A percentile compares a stretch with the other conserved stretches of the same genome.
Evolutionary conservation across 352 stramenopile genomes (phyloP).

Genomic region (Pythium rhizo-oryzae): DNA sequence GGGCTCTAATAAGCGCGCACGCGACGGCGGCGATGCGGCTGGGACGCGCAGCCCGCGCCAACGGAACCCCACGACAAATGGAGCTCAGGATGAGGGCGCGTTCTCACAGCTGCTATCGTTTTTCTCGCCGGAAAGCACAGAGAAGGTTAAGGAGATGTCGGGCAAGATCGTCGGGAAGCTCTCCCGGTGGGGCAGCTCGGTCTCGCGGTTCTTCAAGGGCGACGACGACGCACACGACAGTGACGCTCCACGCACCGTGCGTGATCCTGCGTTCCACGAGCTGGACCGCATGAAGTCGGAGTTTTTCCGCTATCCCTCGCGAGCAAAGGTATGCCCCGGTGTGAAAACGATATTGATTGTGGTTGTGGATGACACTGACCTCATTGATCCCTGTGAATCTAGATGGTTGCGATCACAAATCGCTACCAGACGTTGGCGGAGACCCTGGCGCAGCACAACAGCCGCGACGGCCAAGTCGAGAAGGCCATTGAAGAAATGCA

Average conservation of each 20-base stretch:
- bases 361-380: neutral
- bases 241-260: neutral
- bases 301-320: conserved; percentile 75
- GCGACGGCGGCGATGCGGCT: conserved; percentile 31
- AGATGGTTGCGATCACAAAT: conserved; percentile 80
- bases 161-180: conserved; percentile 80
- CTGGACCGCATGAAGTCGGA: conserved; percentile 58
- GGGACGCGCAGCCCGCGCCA: conserved; percentile 8
- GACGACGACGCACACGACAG: conserved; percentile 52
- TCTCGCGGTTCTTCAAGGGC: conserved; percentile 62
- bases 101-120: conserved; percentile 67
- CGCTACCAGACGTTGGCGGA: conserved; percentile 77
- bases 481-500: conserved; percentile 75
- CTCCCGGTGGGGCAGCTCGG: conserved; percentile 61
- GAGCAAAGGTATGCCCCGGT: conserved; percentile 43
- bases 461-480: conserved; percentile 68
- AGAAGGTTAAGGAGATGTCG: conserved; percentile 83
- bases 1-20: conserved; percentile 40
- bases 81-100: conserved; percentile 19
- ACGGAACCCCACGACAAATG: conserved; percentile 9
- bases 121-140: conserved; percentile 64
- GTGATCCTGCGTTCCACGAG: conserved; percentile 38
- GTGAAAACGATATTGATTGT: neutral
- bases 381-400: neutral
- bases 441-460: conserved; percentile 62